These are phyloP conservation scores for Sugiyamaella grinbergsii DNA, from an alignment of 1,139 yeast species.

Conservation along the genomic window DNA sequence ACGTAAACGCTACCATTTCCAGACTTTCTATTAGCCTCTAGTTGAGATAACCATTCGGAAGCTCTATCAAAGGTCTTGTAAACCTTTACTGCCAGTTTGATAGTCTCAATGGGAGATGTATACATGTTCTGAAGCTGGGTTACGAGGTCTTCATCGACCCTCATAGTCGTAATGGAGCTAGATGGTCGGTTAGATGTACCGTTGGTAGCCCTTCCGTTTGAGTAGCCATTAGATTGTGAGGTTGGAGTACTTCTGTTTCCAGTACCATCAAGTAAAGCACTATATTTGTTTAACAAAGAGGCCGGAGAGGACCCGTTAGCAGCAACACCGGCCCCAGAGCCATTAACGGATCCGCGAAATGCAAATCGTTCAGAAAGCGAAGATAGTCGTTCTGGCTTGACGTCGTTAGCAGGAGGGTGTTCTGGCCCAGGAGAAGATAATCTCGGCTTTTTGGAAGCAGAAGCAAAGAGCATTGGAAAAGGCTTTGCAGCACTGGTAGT, in stretches of 20 bases:
- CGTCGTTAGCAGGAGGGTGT: no score
- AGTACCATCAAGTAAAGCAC: conserved; percentile 23
- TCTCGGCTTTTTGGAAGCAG: conserved; percentile 14
- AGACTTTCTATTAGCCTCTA: conserved; percentile 16
- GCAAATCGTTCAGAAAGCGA: conserved; percentile 33
- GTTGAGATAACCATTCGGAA: conserved; percentile 38
- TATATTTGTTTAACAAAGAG: conserved; percentile 15
- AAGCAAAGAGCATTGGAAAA: conserved; percentile 25
- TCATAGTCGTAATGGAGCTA: conserved; percentile 18
- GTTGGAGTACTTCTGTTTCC: not conserved
- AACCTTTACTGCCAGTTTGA: conserved; percentile 41
- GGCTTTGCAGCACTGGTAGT: conserved; percentile 14
- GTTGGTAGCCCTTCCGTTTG: not conserved
- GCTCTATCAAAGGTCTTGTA: conserved; percentile 43
- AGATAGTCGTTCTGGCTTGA: conserved; percentile 25
- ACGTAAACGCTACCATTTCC: conserved; percentile 16
- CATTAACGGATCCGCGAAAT: conserved; percentile 18
- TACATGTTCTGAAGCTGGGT: conserved; percentile 36
- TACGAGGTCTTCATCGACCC: conserved; percentile 22
- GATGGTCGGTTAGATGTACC: not conserved
- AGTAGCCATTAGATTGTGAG: not conserved
- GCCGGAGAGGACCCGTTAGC: conserved; percentile 11
- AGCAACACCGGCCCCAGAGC: conserved; percentile 4
- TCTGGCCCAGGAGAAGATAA: conserved; percentile 1
- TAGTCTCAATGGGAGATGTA: conserved; percentile 37